Evolutionary conservation across 202 grass and related monocot species (phyloP).

Genomic region (Carex sylvatica): DNA sequence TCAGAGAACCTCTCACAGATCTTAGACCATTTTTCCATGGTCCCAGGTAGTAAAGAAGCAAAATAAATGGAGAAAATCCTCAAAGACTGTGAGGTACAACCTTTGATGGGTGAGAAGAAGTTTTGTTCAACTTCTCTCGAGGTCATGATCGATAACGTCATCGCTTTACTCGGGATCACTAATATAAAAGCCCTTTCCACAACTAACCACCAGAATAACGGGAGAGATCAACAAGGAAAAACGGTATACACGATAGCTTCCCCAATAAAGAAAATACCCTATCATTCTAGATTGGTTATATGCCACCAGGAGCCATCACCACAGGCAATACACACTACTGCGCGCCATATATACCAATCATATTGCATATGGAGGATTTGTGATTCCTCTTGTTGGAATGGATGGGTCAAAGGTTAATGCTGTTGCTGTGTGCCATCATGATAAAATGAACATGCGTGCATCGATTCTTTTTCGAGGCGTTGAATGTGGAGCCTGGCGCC

Average conservation of each 20-base stretch:
- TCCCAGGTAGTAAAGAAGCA: constrained; percentile 41
- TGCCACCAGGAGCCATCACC: background rate
- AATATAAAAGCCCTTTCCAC: constrained; percentile 29
- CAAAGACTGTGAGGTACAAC: constrained; percentile 46
- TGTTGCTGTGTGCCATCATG: background rate
- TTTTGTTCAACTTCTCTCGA: constrained; percentile 74
- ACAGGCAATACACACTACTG: background rate
- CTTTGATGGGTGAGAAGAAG: constrained; percentile 49
- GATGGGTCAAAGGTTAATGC: background rate
- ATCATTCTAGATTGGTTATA: background rate
- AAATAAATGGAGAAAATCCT: constrained; percentile 46
- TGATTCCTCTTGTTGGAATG: background rate
- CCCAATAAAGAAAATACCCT: background rate
- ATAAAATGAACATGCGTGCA: background rate
- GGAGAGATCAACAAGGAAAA: background rate
- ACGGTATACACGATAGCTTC: background rate
- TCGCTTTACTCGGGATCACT: constrained; percentile 45
- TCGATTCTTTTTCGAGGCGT: background rate
- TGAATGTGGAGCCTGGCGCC: background rate
- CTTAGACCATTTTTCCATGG: constrained; percentile 42
- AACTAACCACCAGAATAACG: background rate
- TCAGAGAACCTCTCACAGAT: constrained; percentile 51
- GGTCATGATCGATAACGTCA: constrained; percentile 76
- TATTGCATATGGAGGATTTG: background rate
- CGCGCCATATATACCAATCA: background rate